Conservation (phyloP, 2,329 filamentous ascomycete genomes). For the Phyllosticta citrichinensis region DNA sequence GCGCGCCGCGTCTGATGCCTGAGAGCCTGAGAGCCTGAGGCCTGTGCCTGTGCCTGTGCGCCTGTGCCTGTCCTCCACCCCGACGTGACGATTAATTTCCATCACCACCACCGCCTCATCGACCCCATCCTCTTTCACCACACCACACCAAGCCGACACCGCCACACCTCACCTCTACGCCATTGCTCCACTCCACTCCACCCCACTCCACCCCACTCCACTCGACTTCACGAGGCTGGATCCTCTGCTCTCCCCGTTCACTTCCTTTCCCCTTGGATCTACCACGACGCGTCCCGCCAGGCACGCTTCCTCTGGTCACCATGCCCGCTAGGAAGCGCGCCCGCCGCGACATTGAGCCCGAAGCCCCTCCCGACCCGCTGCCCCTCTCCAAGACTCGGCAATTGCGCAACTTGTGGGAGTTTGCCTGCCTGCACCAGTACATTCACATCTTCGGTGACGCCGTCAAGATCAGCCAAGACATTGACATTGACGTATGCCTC, state of each 20-base stretch:
- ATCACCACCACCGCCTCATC: background rate
- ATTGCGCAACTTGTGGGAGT: slow-evolving; percentile 89
- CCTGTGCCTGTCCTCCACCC: background rate
- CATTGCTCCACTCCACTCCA: background rate
- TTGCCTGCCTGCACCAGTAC: slow-evolving; percentile 88
- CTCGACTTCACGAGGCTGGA: background rate
- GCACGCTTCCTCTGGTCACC: slow-evolving; percentile 17
- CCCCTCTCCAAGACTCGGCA: slow-evolving; percentile 44
- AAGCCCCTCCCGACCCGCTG: slow-evolving; percentile 17
- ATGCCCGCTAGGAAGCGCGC: slow-evolving; percentile 30
- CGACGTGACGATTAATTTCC: background rate
- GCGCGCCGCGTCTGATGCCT: too few relatives aligned
- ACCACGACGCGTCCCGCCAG: slow-evolving; percentile 23
- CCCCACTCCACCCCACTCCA: background rate
- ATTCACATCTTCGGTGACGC: slow-evolving; percentile 82
- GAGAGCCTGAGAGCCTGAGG: too few relatives aligned
- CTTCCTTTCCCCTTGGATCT: slow-evolving; percentile 1
- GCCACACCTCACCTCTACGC: background rate
- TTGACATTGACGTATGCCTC: slow-evolving; percentile 71
- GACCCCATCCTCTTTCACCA: background rate
- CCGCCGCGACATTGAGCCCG: slow-evolving; percentile 45
- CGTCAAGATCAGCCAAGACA: slow-evolving; percentile 78
- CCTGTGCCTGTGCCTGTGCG: too few relatives aligned
- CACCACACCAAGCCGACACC: background rate
- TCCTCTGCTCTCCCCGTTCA: background rate